Conservation (phyloP, 2,329 filamentous ascomycete genomes). For the Fusarium sulawesiense region DNA sequence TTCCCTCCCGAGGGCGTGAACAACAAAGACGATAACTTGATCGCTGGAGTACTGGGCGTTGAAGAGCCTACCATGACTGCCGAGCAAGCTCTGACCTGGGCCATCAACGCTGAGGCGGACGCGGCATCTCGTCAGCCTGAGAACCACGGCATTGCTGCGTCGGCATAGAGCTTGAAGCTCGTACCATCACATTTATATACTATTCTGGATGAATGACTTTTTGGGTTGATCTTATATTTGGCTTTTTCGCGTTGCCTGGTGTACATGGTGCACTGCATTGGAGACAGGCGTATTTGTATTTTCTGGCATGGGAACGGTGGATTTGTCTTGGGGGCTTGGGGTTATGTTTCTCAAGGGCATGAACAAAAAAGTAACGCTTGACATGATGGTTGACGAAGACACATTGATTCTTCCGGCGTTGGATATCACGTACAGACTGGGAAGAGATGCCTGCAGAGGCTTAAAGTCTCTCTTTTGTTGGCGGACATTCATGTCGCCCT, state of each 20-base stretch:
- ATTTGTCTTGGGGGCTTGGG: conserved; percentile 7
- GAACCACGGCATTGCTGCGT: conserved; percentile 33
- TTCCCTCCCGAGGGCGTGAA: conserved; percentile 64
- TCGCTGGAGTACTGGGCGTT: conserved; percentile 49
- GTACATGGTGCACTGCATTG: conserved; percentile 37
- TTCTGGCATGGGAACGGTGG: conserved; percentile 18
- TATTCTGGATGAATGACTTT: background rate
- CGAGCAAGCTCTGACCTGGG: conserved; percentile 47
- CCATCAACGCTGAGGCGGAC: conserved; percentile 46
- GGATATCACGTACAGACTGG: conserved; percentile 22
- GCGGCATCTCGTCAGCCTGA: conserved; percentile 25
- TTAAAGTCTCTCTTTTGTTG: conserved; percentile 13
- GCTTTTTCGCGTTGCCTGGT: conserved; percentile 30
- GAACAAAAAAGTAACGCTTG: conserved; percentile 40
- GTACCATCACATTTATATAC: background rate
- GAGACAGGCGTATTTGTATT: conserved; percentile 35
- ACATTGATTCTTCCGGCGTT: conserved; percentile 39
- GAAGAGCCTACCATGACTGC: conserved; percentile 46
- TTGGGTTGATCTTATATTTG: conserved; percentile 25
- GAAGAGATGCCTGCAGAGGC: conserved; percentile 22
- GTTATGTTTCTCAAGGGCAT: conserved; percentile 27
- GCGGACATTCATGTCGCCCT: conserved; percentile 7
- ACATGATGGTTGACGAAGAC: conserved; percentile 42
- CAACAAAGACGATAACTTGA: conserved; percentile 53
- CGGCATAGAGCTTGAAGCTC: conserved; percentile 22